Evolutionary conservation across 345 rosid species (phyloP), one percentile per base, ranked within the genome.

Genomic region (Dipteronia dyeriana): DNA sequence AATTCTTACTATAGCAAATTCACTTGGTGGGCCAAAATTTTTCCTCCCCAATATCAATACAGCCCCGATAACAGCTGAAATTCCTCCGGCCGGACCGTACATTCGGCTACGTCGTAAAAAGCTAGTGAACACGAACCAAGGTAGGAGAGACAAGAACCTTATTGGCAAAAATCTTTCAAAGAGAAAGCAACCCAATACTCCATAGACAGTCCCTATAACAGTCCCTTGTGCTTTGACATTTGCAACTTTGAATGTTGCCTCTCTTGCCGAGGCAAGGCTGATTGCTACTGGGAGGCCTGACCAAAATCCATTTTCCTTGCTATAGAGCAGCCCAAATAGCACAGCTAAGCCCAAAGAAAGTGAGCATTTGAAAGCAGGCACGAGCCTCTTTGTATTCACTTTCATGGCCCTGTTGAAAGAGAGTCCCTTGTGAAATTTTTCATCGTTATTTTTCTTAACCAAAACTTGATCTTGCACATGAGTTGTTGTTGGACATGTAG

Each of bases 221-320:
- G 99, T 92, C 73, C 99, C 99, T 82, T 93, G 99, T 11, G 96
- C 94, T 82, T 88, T 95, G 25, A 90, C 81, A 47, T 95, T 95
- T 4, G 98, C 89, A 64, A 88, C 87, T 80, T 83, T 90, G 76
- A 93, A 95, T 65, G 98, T 91, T 0, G 98, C 88, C 79, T 95
- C 96, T 72, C 99, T 88, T 2, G 86, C 82, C 0, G 90, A 76
- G 1, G 91, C 92, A 0, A 91, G 60, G 78, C 94, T 90, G 79
- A 93, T 74, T 2, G 98, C 97, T 19, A 95, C 90, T 0, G 96
- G 89, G 17, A 95, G 86, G 59, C 91, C 98, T 39, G 99, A 89
- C 99, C 99, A 95, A 68, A 66, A 87, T 7, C 94, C 97, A 67
- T 93, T 82, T 4, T 89, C 82, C 59, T 87, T 91, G 84, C 91